Evolutionary conservation across 2,329 filamentous ascomycete genomes (phyloP).

Genomic region (Didymosphaeria variabile): DNA sequence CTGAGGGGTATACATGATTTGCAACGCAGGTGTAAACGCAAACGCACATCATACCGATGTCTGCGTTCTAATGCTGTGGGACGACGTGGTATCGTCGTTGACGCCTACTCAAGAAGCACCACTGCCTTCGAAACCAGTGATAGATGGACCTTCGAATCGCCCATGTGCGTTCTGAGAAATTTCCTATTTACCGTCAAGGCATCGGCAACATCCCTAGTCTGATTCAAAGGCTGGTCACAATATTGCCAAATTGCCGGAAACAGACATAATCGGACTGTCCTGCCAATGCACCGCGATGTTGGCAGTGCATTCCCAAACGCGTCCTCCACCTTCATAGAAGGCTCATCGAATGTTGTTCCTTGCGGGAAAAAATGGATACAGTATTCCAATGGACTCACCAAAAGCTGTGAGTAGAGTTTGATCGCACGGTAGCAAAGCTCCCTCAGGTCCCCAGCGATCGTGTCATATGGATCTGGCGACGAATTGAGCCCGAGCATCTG

Average conservation of each 20-base stretch:
- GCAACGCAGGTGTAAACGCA: neutral
- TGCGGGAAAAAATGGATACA: constrained; percentile 14
- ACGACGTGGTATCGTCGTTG: neutral
- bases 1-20: neutral
- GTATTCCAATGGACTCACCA: constrained; percentile 16
- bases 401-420: constrained; percentile 12
- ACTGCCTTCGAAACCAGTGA: constrained; percentile 12
- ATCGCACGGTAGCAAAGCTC: constrained; percentile 13
- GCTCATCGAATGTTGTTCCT: constrained; percentile 3
- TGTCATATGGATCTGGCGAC: neutral
- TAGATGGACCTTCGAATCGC: constrained; percentile 1
- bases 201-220: constrained; percentile 1
- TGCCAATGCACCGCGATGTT: neutral
- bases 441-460: constrained; percentile 4
- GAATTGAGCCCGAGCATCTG: constrained; percentile 8
- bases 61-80: neutral
- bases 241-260: constrained; percentile 18
- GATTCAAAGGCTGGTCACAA: constrained; percentile 6
- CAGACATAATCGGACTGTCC: constrained; percentile 12
- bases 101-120: constrained; percentile 6
- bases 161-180: constrained; percentile 7
- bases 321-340: constrained; percentile 14
- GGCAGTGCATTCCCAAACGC: neutral
- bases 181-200: constrained; percentile 11
- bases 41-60: neutral